Conservation (phyloP, 78 protist species). For the Trichosphaerium sp. region DNA sequence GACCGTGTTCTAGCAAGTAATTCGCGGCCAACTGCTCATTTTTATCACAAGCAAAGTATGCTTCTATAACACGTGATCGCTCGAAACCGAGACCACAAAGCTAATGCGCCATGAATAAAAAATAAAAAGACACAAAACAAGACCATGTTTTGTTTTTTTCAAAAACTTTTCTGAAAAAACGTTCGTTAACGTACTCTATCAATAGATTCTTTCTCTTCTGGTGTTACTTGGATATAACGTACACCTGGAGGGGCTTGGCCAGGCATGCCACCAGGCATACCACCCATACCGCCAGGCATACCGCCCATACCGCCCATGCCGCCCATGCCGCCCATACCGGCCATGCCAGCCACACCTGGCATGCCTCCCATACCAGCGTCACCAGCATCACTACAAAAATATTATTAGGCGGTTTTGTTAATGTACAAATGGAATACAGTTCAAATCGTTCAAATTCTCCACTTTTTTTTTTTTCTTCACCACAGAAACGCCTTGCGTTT, state of each 20-base stretch:
- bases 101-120: slow-evolving; percentile 1
- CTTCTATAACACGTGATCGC: slow-evolving; percentile 48
- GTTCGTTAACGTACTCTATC: slow-evolving; percentile 65
- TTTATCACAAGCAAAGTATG: slow-evolving; percentile 86
- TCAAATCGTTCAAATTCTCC: no score
- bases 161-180: background rate
- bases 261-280: background rate
- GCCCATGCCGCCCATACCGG: slow-evolving; percentile 3
- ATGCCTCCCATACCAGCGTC: no score
- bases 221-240: slow-evolving; percentile 39
- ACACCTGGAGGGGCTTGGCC: background rate
- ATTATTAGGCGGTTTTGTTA: no score
- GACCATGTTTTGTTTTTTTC: background rate
- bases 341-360: slow-evolving; percentile 7
- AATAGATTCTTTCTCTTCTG: slow-evolving; percentile 70
- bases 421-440: no score
- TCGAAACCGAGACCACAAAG: slow-evolving; percentile 67
- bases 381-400: no score
- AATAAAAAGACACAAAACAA: background rate
- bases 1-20: slow-evolving; percentile 60
- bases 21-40: slow-evolving; percentile 78
- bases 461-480: no score
- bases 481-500: no score
- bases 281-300: background rate
- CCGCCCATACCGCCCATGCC: no score